Percentiles rank a stretch among this genome's conserved stretches.
phyloP scores from a whole-genome alignment of 306 rosid genomes.

The Lathyrus oleraceus region DNA sequence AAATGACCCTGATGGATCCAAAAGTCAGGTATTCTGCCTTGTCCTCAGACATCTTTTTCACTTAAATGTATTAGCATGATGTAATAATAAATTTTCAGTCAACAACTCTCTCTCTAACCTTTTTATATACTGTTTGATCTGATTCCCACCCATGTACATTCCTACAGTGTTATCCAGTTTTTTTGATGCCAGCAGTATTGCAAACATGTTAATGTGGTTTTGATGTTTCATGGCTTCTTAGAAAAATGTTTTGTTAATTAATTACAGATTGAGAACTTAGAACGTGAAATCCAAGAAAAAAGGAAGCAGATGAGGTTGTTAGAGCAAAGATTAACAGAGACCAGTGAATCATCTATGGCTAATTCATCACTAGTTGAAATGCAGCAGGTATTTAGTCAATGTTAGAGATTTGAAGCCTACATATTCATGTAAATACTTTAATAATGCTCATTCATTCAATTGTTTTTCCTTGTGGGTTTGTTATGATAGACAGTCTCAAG shows the following conservation, averaged over 20 bases:
- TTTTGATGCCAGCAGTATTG: background rate
- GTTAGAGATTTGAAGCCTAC: constrained; percentile 24
- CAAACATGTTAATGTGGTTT: constrained; percentile 10
- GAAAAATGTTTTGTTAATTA: constrained; percentile 26
- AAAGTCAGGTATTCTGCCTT: constrained; percentile 63
- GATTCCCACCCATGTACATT: background rate
- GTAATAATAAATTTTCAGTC: background rate
- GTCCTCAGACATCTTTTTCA: constrained; percentile 4
- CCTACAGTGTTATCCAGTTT: background rate
- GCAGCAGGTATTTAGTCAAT: constrained; percentile 78
- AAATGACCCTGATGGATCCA: constrained; percentile 76
- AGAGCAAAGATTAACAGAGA: constrained; percentile 82
- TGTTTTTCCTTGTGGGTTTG: constrained; percentile 31
- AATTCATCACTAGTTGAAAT: constrained; percentile 85
- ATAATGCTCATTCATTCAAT: constrained; percentile 26
- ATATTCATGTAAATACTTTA: constrained; percentile 22
- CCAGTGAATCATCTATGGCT: constrained; percentile 74
- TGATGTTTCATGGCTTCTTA: constrained; percentile 9
- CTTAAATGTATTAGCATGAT: constrained; percentile 17
- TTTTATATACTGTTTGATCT: background rate
- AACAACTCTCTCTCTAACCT: background rate
- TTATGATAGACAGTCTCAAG: constrained; percentile 74
- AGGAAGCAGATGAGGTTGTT: constrained; percentile 81
- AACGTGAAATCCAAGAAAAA: constrained; percentile 88
- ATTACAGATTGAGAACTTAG: constrained; percentile 79